Conservation (phyloP, 495 filamentous ascomycete genomes). For the Aspergillus avenaceus region DNA sequence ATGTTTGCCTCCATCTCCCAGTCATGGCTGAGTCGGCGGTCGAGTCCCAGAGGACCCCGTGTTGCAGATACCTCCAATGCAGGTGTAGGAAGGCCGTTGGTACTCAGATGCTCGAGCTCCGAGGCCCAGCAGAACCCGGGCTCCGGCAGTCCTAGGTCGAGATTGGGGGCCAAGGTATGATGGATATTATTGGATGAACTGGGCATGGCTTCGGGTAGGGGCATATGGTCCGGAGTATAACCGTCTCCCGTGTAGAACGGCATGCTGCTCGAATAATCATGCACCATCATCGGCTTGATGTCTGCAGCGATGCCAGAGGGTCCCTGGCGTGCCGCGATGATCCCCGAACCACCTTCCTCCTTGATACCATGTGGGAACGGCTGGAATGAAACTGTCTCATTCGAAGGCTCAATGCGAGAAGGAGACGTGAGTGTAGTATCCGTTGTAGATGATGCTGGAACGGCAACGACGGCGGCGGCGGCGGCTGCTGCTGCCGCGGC, state of each 20-base stretch:
- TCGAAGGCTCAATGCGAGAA: background rate
- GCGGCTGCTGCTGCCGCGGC: conserved; percentile 7
- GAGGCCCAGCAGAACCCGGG: conserved; percentile 9
- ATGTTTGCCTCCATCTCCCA: conserved; percentile 10
- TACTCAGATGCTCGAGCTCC: conserved; percentile 2
- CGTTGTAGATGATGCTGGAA: conserved; percentile 5
- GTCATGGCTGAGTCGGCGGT: conserved; percentile 2
- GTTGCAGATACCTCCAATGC: background rate
- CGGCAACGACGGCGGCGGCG: conserved; percentile 1
- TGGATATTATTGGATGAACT: background rate
- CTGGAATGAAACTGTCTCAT: background rate
- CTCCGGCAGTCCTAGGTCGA: background rate
- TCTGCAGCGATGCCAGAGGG: background rate
- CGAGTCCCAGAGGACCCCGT: background rate
- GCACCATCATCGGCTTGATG: background rate
- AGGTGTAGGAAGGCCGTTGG: background rate
- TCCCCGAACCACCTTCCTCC: background rate
- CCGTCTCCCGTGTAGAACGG: conserved; percentile 1
- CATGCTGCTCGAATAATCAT: conserved; percentile 2
- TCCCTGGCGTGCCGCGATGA: background rate
- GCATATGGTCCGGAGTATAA: background rate
- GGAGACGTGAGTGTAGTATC: conserved; percentile 2
- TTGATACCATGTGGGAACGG: background rate
- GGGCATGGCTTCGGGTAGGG: background rate
- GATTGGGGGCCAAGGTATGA: conserved; percentile 1